phyloP scores from a whole-genome alignment of 1,284 basidiomycete genomes.

The Filobasidium uniguttulatum region DNA sequence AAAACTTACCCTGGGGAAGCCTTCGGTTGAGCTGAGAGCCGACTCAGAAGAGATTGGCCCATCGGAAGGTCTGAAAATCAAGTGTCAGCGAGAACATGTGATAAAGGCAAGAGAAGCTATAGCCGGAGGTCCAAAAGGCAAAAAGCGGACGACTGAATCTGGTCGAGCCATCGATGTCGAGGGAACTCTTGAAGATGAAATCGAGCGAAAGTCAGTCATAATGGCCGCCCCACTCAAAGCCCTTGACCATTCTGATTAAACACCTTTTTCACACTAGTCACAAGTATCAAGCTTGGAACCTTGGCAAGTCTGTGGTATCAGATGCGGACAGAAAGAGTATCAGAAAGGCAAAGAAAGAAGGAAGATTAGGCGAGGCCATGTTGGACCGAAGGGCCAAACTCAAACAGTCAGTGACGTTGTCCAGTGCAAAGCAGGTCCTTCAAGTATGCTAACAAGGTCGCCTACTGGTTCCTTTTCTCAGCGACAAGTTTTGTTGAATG shows the following conservation, averaged over 20 bases:
- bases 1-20: conserved; percentile 14
- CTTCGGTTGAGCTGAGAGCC: conserved; percentile 53
- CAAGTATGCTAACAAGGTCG: neutral
- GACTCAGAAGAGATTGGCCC: conserved; percentile 72
- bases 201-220: conserved; percentile 35
- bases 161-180: conserved; percentile 46
- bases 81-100: conserved; percentile 81
- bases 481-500: no score
- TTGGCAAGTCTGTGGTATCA: conserved; percentile 53
- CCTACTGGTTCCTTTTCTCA: no score
- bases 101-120: conserved; percentile 70
- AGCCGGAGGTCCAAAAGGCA: conserved; percentile 47
- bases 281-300: conserved; percentile 74
- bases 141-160: conserved; percentile 48
- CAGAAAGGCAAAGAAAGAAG: conserved; percentile 73
- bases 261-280: conserved; percentile 41
- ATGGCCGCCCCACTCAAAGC: neutral
- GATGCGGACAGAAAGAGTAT: conserved; percentile 48
- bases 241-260: neutral
- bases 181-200: conserved; percentile 39
- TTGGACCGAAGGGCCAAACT: conserved; percentile 77
- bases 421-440: no score
- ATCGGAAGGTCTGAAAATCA: conserved; percentile 67
- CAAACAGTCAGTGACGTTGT: conserved; percentile 56
- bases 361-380: conserved; percentile 71